Evolutionary conservation across 257 asterid species (phyloP), one percentile per base, ranked within the genome.

Genomic region (Cynanchum wilfordii): DNA sequence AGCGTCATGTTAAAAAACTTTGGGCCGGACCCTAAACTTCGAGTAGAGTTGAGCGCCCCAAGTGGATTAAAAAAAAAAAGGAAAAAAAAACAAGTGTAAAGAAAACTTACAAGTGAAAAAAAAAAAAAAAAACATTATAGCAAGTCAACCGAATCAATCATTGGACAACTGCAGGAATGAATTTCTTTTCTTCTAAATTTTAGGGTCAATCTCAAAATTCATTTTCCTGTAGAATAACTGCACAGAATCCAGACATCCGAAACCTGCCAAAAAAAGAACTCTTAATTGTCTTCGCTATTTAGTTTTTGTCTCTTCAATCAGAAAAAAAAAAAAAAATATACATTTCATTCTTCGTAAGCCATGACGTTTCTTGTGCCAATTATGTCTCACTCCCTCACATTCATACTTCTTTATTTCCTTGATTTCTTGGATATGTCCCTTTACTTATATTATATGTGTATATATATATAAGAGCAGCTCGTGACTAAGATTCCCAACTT

Each of bases 321-420:
- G 2, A 36, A 17, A 29, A 22, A 63, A 47, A 33, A 33, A 7
- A 33, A 3, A 33, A 33, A n/a, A n/a, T n/a, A n/a, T n/a, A n/a
- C n/a, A n/a, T n/a, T n/a, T n/a, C n/a, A n/a, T n/a, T 51, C 68
- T 63, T 63, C 68, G 68, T 63, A 63, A 63, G 68, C 68, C 68
- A 63, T 63, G 68, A 63, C 68, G 68, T 63, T 33, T 36, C 13
- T 7, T 19, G 3, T 63, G 6, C 49, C 7, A 33, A 19, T 2
- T 8, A 1, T 10, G n/a, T 17, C 68, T 25, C 12, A 30, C 15
- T 62, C 68, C 38, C 68, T 62, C 47, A 62, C 20, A 30, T 33
- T 16, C 44, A 1, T 17, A 60, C 10, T 60, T 16, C 1, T 30
- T 33, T 33, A 33, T 33, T 62, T 62, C 33, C 68, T 62, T 33